Percentiles rank a stretch among this genome's conserved stretches.
Evolutionary conservation across 73 alveolate species (phyloP).

Genomic region (Breviolum minutum): DNA sequence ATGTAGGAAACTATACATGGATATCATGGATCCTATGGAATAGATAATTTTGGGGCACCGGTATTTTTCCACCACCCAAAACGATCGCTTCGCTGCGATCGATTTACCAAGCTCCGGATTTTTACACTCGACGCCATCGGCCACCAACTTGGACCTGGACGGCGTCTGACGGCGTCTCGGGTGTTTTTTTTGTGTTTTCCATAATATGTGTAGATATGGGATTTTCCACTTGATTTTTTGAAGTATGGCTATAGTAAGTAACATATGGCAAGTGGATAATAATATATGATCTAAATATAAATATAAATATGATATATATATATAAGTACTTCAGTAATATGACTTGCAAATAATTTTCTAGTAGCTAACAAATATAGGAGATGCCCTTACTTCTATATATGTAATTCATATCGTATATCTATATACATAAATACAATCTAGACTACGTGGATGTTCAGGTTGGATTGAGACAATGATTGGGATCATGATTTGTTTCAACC

Average conservation of each 20-base stretch:
- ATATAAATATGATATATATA: background rate
- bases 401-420: no score
- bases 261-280: background rate
- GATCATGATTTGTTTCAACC: no score
- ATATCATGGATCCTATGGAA: background rate
- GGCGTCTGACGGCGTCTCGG: background rate
- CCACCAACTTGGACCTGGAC: constrained; percentile 50
- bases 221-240: background rate
- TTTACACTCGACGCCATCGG: constrained; percentile 88
- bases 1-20: no score
- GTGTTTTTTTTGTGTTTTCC: background rate
- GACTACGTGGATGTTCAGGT: no score
- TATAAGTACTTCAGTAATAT: no score
- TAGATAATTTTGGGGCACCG: no score
- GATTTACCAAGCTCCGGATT: constrained; percentile 60
- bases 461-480: no score
- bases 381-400: no score
- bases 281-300: background rate
- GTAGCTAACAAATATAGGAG: no score
- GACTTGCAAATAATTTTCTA: no score
- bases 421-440: no score
- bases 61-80: background rate
- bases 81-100: no score
- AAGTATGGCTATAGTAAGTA: background rate
- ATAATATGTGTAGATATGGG: background rate